Base-by-base conservation (phyloP, 1,139 yeast species). In the Sugiyamaella xylanicola region DNA sequence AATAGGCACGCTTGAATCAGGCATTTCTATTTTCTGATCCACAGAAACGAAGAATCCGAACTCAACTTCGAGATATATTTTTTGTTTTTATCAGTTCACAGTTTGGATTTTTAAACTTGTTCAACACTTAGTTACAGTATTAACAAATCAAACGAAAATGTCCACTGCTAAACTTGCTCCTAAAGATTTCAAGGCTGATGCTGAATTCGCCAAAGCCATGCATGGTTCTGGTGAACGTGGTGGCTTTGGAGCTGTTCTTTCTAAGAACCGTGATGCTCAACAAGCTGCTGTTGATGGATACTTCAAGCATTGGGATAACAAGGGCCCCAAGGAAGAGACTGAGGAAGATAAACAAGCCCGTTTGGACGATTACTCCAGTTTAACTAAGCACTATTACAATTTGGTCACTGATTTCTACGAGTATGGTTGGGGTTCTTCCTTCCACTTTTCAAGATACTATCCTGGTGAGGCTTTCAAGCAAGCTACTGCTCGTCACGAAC, bases 371-470 rank as follows among this genome's bases (percentile, higher is more conserved):
- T 93, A 93, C 77, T 87, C 96, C 57, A 85, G 87, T 66, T 82
- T 91, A 67, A 93, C 99, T 57, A 93, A 89, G 73, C 96, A 95
- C 70, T 93, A 91, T 80, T 93, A 93, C 79, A 93, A 93, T 77
- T 84, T 93, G 71, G 98, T 90, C 54, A 92, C 99, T 40, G 99
- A 93, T 74, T 89, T 82, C 66, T 93, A 93, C 79, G 99, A 93
- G 77, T 93, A 93, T 74, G 99, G 99, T 48, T 93, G 99, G 99
- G 99, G 99, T 61, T 82, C 97, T 21, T 89, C 97, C n/a, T 93
- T 93, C 89, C 99, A 93, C 74, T 93, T 93, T 73, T 89, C 96
- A 46, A 84, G 97, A 67, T 93, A 86, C 78, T 92, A 89, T 79
- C 81, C 79, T 70, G 98, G 97, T 60, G 99, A 93, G 77, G 85